A percentile compares a stretch with the other conserved stretches of the same genome.
These are phyloP conservation scores for Neurospora tetraspora DNA, from an alignment of 495 filamentous ascomycete genomes.

Conservation along the genomic window DNA sequence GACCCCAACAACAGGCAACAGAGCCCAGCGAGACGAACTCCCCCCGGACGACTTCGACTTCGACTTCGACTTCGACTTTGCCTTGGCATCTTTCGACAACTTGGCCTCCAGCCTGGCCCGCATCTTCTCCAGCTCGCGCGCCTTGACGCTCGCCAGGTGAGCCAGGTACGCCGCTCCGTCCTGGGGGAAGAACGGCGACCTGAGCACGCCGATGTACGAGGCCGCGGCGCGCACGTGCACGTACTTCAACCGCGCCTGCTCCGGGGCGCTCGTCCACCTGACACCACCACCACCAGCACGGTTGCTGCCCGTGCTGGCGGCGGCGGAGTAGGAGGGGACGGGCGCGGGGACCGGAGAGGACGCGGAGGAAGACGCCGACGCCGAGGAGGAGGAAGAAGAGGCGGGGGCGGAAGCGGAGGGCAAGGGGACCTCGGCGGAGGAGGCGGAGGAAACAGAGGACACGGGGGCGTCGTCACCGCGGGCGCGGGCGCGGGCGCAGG, in stretches of 20 bases:
- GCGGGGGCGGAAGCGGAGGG: background rate
- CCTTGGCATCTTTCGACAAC: background rate
- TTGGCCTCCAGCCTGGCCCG: background rate
- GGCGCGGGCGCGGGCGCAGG: background rate
- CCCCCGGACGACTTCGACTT: background rate
- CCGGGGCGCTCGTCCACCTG: background rate
- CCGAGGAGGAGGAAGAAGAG: background rate
- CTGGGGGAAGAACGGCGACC: background rate
- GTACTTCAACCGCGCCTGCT: background rate
- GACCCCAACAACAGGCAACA: background rate
- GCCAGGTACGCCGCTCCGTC: background rate
- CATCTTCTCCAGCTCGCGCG: background rate
- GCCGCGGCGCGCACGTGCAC: background rate
- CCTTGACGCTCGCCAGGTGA: background rate
- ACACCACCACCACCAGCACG: background rate
- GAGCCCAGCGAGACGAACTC: background rate
- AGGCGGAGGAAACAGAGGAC: background rate
- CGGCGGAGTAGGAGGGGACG: background rate
- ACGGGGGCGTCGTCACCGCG: background rate
- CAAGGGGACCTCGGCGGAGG: background rate
- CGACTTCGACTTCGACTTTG: background rate
- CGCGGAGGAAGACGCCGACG: background rate
- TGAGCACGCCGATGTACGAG: background rate
- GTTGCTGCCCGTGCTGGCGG: background rate
- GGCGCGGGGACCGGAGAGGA: background rate